Conservation (phyloP, 1,139 yeast species). For the Waltiozyma sp. region DNA sequence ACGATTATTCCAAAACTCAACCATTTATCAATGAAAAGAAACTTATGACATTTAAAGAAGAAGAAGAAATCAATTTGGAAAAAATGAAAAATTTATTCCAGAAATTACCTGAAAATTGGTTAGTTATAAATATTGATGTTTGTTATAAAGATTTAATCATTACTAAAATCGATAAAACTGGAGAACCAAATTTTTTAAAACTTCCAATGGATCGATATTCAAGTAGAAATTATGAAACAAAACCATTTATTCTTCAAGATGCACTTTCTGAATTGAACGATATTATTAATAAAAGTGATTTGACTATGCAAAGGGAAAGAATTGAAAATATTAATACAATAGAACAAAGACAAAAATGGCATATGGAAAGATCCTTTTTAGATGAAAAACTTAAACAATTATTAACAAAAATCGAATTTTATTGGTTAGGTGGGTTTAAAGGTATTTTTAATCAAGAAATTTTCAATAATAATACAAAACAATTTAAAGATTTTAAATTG, state of each 20-base stretch:
- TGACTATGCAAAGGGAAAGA: conserved; percentile 42
- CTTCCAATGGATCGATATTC: conserved; percentile 49
- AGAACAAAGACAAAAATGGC: conserved; percentile 65
- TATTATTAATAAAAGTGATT: conserved; percentile 51
- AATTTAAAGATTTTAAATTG: conserved; percentile 27
- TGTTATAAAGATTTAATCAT: conserved; percentile 47
- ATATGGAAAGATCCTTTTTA: conserved; percentile 55
- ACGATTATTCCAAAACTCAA: conserved; percentile 26
- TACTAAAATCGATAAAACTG: conserved; percentile 29
- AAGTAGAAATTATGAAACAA: conserved; percentile 34
- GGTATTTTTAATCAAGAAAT: conserved; percentile 40
- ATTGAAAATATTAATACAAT: conserved; percentile 37
- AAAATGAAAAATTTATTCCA: conserved; percentile 10
- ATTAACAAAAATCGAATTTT: conserved; percentile 46
- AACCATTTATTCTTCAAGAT: conserved; percentile 33
- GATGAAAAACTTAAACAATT: conserved; percentile 46
- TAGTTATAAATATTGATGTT: conserved; percentile 49
- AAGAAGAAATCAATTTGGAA: too few species aligned
- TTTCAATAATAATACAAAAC: conserved; percentile 19
- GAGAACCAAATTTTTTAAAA: conserved; percentile 41
- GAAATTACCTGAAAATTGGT: conserved; percentile 30
- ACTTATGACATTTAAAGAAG: too few species aligned
- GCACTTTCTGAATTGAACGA: conserved; percentile 33
- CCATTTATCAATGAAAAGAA: conserved; percentile 28
- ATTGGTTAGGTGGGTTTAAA: conserved; percentile 77